Conservation (phyloP, 441 rosid species). For the Hura crepitans region DNA sequence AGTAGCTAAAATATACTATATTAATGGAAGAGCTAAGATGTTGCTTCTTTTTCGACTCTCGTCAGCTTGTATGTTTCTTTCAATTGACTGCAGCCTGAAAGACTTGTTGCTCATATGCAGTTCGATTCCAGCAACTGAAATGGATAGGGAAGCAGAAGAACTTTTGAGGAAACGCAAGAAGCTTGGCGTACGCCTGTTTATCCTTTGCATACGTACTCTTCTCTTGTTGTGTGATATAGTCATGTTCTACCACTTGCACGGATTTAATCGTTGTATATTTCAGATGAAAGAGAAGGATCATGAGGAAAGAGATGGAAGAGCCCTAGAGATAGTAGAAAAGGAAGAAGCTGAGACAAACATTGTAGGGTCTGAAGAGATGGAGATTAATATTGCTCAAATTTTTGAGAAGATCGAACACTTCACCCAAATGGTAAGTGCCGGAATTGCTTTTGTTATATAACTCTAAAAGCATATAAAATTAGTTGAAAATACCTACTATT, state of each 20-base stretch:
- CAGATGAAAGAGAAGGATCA: slow-evolving; percentile 49
- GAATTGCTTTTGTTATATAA: not conserved
- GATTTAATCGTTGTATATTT: slow-evolving; percentile 4
- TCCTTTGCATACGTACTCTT: slow-evolving; percentile 15
- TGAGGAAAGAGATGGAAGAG: slow-evolving; percentile 30
- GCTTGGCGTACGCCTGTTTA: slow-evolving; percentile 34
- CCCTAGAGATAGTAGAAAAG: slow-evolving; percentile 38
- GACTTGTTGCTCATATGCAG: slow-evolving; percentile 16
- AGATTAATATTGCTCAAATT: slow-evolving; percentile 48
- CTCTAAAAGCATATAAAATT: not conserved
- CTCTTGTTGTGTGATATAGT: slow-evolving; percentile 1
- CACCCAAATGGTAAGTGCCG: slow-evolving; percentile 52
- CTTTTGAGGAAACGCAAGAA: slow-evolving; percentile 51
- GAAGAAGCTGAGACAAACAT: slow-evolving; percentile 45
- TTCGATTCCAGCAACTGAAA: slow-evolving; percentile 10
- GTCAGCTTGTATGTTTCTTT: not conserved
- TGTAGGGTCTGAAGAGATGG: slow-evolving; percentile 70
- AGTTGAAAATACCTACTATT: not conserved
- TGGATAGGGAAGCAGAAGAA: slow-evolving; percentile 38
- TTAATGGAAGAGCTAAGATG: too few species aligned
- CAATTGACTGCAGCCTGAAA: not conserved
- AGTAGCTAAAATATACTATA: too few species aligned
- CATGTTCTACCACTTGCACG: not conserved
- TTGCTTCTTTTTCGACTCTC: not conserved
- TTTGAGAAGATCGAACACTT: slow-evolving; percentile 67